Base-by-base conservation (phyloP, 768 basidiomycete genomes). In the Rhodocollybia butyracea region DNA sequence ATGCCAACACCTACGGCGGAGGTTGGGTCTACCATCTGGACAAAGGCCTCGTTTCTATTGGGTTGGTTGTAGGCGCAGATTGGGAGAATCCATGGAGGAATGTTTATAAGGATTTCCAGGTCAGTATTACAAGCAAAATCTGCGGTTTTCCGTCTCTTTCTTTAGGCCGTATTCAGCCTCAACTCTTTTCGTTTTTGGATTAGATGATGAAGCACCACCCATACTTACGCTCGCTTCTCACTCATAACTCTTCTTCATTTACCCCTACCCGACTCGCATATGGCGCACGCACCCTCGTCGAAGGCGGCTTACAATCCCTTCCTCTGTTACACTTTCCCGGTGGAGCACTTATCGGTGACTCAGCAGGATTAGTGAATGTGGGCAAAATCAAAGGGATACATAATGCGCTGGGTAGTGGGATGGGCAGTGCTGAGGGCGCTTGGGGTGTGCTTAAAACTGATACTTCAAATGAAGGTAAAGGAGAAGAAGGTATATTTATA, bases 341-440 rank as follows among this genome's bases (percentile, higher is more conserved):
- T 1, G 96, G 96, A 2, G 96, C 94, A 1, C 73, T 98, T 26
- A 84, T 99, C 36, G 97, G 96, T 0, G 98, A 95, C 72, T 88
- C 93, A 0, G 97, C 95, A 1, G 96, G 96, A 12, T 94, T 98
- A 68, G 81, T 99, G 57, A 98, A 98, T 72, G 81, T 97, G 11
- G 89, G 95, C 13, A 98, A 97, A 73, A 98, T 99, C 72, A 98
- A 98, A 67, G 96, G 96, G 13, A 96, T 95, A 0, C 97, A 98
- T 68, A 98, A 95, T 57, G 94, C 96, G 2, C 98, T 99, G 97
- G 95, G 98, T 79, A 92, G 89, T 34, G 97, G 97, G 27, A 98
- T 98, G 89, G 77, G 98, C 19, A 96, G 94, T 27, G 96, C 93
- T 1, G 95, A 99, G 68, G 80, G 90, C 0, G 91, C 91, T 0